Base-by-base conservation (phyloP, 1,284 basidiomycete genomes). In the Tranzscheliella williamsii region DNA sequence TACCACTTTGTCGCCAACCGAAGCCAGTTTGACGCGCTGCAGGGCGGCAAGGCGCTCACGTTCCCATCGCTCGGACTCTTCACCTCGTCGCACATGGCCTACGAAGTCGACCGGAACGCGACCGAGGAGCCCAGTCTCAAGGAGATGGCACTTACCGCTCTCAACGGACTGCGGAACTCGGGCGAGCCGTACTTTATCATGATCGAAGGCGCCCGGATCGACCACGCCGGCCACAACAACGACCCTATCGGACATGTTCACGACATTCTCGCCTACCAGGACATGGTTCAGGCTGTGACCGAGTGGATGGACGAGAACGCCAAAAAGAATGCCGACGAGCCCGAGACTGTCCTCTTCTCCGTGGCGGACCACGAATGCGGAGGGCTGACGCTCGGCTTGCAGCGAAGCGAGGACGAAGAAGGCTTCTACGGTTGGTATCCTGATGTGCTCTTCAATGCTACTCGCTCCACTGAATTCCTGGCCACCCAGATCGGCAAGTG, bases 141-240 rank as follows among this genome's bases (percentile, higher is more conserved):
- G 32, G 72, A 76, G 51, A 78, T 78, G 73, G 70, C 76, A 1
- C 49, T 70, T 22, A 71, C 72, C 8, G 73, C 76, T 3, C 66
- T 78, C 37, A 62, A 67, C 22, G 68, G 64, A 2, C 65, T 78
- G 24, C 58, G 70, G 44, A 41, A 56, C 30, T 42, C 35, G 37
- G 56, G 69, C 40, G 51, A 71, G 61, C 74, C 73, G 0, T 78
- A 69, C 67, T 76, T 78, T 52, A 64, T 78, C 46, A 76, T 78
- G 70, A 67, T 62, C 38, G 72, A 73, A 41, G 69, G 51, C 32
- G 73, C 58, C 3, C 48, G 70, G n/a, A 71, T 72, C 51, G 70
- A 72, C 50, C 70, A 72, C 43, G 76, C 76, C 23, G 76, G 51
- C 8, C 76, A 78, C 66, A 67, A 69, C 51, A 78, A 78, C 42